A percentile compares a stretch with the other conserved stretches of the same genome.
phyloP scores from a whole-genome alignment of 176 grass and related monocot species.

The Bonia amplexicaulis region DNA sequence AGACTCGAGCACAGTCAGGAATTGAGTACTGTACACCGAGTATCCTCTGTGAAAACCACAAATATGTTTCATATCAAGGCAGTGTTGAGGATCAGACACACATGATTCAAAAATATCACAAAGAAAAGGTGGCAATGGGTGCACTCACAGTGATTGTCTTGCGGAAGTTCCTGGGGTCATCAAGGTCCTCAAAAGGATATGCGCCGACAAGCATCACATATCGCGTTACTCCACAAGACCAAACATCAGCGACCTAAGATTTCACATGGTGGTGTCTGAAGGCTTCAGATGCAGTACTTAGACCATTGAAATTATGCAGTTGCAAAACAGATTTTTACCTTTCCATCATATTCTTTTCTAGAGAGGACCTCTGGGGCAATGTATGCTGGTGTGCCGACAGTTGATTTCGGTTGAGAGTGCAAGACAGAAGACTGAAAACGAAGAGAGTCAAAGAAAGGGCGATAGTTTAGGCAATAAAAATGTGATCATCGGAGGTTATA shows the following conservation, averaged over 20 bases:
- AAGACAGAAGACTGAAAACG: constrained; percentile 74
- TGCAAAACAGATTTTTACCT: constrained; percentile 38
- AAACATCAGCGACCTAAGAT: constrained; percentile 87
- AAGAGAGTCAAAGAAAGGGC: background rate
- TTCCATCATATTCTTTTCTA: constrained; percentile 81
- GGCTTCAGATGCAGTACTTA: background rate
- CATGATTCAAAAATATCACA: background rate
- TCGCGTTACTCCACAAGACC: constrained; percentile 86
- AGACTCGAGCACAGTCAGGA: constrained; percentile 80
- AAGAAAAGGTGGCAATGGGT: background rate
- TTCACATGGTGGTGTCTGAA: background rate
- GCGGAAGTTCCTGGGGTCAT: constrained; percentile 71
- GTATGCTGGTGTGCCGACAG: constrained; percentile 83
- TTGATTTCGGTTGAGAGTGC: constrained; percentile 95
- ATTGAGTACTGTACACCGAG: constrained; percentile 80
- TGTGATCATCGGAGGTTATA: background rate
- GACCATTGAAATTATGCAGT: background rate
- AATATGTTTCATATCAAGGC: background rate
- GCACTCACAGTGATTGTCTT: constrained; percentile 64
- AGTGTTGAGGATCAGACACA: background rate
- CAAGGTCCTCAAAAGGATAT: constrained; percentile 83
- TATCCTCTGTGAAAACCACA: constrained; percentile 55
- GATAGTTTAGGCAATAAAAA: background rate
- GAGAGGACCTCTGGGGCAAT: constrained; percentile 87
- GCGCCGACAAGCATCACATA: constrained; percentile 93